Evolutionary conservation across 805 yeast species (phyloP), one percentile per base, ranked within the genome.

Genomic region (Spathaspora sp.): DNA sequence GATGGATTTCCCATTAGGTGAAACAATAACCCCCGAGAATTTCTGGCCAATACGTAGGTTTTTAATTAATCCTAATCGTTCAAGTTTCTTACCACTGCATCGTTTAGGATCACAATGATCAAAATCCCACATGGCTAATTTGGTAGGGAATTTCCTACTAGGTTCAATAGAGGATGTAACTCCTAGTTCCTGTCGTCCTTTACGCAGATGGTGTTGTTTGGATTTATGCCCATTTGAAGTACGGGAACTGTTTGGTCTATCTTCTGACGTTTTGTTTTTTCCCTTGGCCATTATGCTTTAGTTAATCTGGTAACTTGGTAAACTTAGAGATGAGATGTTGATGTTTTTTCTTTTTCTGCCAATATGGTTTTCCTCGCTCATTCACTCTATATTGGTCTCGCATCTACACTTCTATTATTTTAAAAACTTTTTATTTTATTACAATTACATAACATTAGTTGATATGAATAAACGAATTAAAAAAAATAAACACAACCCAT

Each of bases 71-170:
- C 98, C 98, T 18, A 93, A 68, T 50, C 98, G 77, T 62, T 90
- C 97, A 29, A 94, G 75, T 65, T 91, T 92, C 72, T 94, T 94
- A 17, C 99, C 99, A 57, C 96, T 86, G 66, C 99, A 94, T 64
- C 97, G 79, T 64, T 94, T 94, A 1, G 99, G 99, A 69, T 94
- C 99, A 72, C 99, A 94, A 65, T 94, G 99, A 58, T 92, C 97
- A 64, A 94, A 94, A 67, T 94, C 99, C 97, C 99, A 93, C 99
- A 93, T 93, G 16, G 97, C 97, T 55, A 92, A 67, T 62, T 89
- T 91, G 32, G 87, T 86, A 1, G 96, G 97, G 62, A 89, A 88
- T 46, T 59, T 59, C 49, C 53, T 19, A 47, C 49, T 9, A 55
- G 49, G 7, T 57, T 59, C 50, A 55, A 58, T 50, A 57, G 65